phyloP scores from a whole-genome alignment of 2,329 filamentous ascomycete genomes.

The Verticillium longisporum region DNA sequence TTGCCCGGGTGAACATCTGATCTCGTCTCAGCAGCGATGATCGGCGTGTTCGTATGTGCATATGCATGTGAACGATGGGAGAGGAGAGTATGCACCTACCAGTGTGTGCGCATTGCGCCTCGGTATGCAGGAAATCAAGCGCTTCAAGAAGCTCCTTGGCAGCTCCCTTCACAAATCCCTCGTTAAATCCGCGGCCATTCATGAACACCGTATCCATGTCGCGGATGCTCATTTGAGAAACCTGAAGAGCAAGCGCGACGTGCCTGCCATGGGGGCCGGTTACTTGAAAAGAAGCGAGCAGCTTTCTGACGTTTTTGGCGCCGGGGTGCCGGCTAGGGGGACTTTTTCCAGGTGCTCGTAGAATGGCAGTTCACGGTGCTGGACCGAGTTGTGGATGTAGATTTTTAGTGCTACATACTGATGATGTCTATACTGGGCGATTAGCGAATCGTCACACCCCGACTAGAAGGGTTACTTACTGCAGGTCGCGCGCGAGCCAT shows the following conservation, averaged over 20 bases:
- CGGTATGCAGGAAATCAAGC: conserved; percentile 25
- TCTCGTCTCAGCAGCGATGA: conserved; percentile 3
- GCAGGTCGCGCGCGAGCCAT: too few species aligned
- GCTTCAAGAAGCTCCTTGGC: conserved; percentile 21
- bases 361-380: conserved; percentile 16
- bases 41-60: neutral
- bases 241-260: conserved; percentile 14
- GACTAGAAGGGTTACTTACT: neutral
- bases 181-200: conserved; percentile 14
- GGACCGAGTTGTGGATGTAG: conserved; percentile 15
- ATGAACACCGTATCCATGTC: conserved; percentile 23
- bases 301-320: conserved; percentile 12
- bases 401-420: conserved; percentile 25
- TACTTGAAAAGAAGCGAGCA: conserved; percentile 15
- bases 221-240: conserved; percentile 20
- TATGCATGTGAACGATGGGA: neutral
- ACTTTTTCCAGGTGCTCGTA: conserved; percentile 7
- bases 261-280: conserved; percentile 12
- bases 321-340: conserved; percentile 7
- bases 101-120: conserved; percentile 23
- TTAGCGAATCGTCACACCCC: neutral
- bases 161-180: conserved; percentile 21
- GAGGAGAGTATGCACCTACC: conserved; percentile 14
- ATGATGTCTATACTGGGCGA: conserved; percentile 8
- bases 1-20: conserved; percentile 4